Conservation (phyloP, 176 grass and related monocot species). For the Raddia guianensis region DNA sequence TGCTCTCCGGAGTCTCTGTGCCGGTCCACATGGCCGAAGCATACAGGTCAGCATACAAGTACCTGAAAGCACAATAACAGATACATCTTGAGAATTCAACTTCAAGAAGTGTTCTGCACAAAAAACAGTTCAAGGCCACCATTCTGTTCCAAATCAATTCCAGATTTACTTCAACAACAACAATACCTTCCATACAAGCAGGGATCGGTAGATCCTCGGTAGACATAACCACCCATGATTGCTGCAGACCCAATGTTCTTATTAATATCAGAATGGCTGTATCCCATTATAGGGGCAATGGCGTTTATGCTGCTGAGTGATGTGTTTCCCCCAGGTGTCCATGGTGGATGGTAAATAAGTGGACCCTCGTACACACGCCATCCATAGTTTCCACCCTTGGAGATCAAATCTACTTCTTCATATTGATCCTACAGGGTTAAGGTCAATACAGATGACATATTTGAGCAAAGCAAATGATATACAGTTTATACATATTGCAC, state of each 20-base stretch:
- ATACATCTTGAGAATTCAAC: background rate
- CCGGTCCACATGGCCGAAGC: slow-evolving; percentile 63
- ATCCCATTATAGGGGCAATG: slow-evolving; percentile 59
- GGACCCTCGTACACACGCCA: slow-evolving; percentile 67
- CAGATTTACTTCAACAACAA: background rate
- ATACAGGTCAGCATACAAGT: slow-evolving; percentile 75
- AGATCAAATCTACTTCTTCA: slow-evolving; percentile 66
- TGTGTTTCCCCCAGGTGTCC: slow-evolving; percentile 53
- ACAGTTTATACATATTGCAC: background rate
- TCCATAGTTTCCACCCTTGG: slow-evolving; percentile 82
- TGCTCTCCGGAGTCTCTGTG: slow-evolving; percentile 65
- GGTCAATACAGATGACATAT: background rate
- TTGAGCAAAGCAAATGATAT: too few species aligned
- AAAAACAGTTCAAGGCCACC: background rate
- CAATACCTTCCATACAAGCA: slow-evolving; percentile 76
- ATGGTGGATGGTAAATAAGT: slow-evolving; percentile 40
- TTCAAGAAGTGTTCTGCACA: background rate
- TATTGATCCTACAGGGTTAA: slow-evolving; percentile 58
- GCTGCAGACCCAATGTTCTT: slow-evolving; percentile 57
- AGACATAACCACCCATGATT: slow-evolving; percentile 75
- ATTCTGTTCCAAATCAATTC: background rate
- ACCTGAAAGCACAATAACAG: slow-evolving; percentile 49
- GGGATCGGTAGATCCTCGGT: slow-evolving; percentile 65
- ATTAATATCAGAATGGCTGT: slow-evolving; percentile 59
- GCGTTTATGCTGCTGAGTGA: slow-evolving; percentile 50